phyloP scores from a whole-genome alignment of 306 rosid species.

The Lagenaria siceraria region DNA sequence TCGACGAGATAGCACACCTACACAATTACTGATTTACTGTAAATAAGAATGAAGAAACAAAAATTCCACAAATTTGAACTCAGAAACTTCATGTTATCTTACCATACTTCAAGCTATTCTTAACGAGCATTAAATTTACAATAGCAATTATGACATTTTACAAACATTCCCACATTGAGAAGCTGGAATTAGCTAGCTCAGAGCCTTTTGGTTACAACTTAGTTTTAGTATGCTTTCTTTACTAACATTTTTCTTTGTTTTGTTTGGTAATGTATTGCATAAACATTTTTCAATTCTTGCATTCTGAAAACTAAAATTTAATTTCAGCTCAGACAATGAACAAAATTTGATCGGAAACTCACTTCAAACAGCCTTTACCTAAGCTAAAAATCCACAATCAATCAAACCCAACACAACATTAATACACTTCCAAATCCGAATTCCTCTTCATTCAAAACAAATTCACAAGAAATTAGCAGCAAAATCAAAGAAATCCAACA shows the following conservation, averaged over 20 bases:
- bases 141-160: not conserved
- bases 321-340: not conserved
- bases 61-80: not conserved
- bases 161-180: not conserved
- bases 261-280: not conserved
- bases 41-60: not conserved
- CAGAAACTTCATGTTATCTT: not conserved
- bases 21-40: not conserved
- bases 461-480: not conserved
- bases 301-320: not conserved
- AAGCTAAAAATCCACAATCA: not conserved
- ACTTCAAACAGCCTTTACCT: not conserved
- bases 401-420: not conserved
- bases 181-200: not conserved
- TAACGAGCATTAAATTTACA: not conserved
- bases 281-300: too few species aligned
- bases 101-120: not conserved
- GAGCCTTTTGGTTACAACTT: not conserved
- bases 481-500: not conserved
- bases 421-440: not conserved
- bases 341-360: not conserved
- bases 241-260: not conserved
- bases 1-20: not conserved
- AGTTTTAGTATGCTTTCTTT: not conserved
- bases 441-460: not conserved